Evolutionary conservation across 306 rosid genomes (phyloP).

Genomic region (Glycine latifolia): DNA sequence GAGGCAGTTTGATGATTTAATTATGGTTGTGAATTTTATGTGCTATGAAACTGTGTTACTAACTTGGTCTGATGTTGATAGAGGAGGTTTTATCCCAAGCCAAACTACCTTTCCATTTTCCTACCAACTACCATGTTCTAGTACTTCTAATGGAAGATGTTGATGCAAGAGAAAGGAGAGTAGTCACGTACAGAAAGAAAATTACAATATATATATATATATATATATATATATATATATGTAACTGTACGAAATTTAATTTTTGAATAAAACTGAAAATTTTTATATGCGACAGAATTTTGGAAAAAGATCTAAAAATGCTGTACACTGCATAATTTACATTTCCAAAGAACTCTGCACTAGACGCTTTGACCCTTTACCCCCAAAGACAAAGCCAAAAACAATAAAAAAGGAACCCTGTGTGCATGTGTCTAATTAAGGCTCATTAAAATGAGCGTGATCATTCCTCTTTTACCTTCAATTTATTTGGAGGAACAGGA

Average conservation of each 20-base stretch:
- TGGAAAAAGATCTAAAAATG: slow-evolving; percentile 14
- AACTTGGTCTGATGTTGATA: neutral
- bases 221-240: no score
- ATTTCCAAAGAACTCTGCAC: slow-evolving; percentile 1
- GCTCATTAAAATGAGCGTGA: slow-evolving; percentile 21
- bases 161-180: neutral
- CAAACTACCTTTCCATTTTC: neutral
- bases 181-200: neutral
- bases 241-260: no score
- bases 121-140: neutral
- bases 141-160: neutral
- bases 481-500: slow-evolving; percentile 1
- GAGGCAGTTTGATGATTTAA: neutral
- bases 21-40: neutral
- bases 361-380: neutral
- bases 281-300: slow-evolving; percentile 6
- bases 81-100: neutral
- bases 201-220: neutral
- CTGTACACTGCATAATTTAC: slow-evolving; percentile 29
- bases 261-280: neutral
- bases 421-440: slow-evolving; percentile 5
- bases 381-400: neutral
- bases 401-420: neutral
- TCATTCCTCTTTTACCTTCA: slow-evolving; percentile 15
- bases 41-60: no score